These are phyloP conservation scores for Lachancea thermotolerans DNA, from an alignment of 805 yeast species.

Conservation along the genomic window DNA sequence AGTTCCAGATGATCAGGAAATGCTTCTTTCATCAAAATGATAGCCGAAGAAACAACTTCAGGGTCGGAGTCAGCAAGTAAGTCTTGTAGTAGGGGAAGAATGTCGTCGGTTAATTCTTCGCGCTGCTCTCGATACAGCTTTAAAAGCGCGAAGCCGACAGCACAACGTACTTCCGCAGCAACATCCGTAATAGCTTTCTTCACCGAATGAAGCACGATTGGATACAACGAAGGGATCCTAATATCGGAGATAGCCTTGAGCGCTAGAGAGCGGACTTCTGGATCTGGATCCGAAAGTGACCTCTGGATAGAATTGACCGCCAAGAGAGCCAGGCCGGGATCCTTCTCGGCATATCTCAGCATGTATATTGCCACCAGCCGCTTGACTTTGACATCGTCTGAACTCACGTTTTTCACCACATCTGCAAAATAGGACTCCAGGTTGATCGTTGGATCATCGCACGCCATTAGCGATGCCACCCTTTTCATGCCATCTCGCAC, in stretches of 20 bases:
- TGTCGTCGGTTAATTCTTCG: constrained; percentile 37
- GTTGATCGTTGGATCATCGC: constrained; percentile 32
- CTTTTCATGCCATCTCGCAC: constrained; percentile 53
- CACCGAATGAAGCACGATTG: constrained; percentile 68
- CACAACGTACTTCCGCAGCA: constrained; percentile 70
- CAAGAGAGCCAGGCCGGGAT: constrained; percentile 83
- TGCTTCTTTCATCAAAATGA: constrained; percentile 48
- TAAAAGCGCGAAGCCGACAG: constrained; percentile 69
- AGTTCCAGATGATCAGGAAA: constrained; percentile 54
- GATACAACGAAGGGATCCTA: constrained; percentile 69
- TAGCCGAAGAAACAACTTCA: constrained; percentile 62
- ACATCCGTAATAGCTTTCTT: constrained; percentile 62
- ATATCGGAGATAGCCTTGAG: constrained; percentile 80
- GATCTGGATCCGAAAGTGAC: constrained; percentile 61
- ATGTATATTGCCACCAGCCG: constrained; percentile 73
- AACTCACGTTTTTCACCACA: constrained; percentile 80
- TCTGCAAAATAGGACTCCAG: constrained; percentile 63
- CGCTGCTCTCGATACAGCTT: constrained; percentile 42
- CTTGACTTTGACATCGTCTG: constrained; percentile 55
- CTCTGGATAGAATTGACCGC: constrained; percentile 91
- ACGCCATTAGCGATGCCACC: constrained; percentile 40
- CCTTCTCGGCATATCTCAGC: constrained; percentile 67
- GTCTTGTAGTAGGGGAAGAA: constrained; percentile 42
- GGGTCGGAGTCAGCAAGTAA: constrained; percentile 61
- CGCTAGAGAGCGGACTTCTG: constrained; percentile 63